Evolutionary conservation across 2,329 filamentous ascomycete genomes (phyloP), one percentile per base, ranked within the genome.

Genomic region (Fusarium sororula): DNA sequence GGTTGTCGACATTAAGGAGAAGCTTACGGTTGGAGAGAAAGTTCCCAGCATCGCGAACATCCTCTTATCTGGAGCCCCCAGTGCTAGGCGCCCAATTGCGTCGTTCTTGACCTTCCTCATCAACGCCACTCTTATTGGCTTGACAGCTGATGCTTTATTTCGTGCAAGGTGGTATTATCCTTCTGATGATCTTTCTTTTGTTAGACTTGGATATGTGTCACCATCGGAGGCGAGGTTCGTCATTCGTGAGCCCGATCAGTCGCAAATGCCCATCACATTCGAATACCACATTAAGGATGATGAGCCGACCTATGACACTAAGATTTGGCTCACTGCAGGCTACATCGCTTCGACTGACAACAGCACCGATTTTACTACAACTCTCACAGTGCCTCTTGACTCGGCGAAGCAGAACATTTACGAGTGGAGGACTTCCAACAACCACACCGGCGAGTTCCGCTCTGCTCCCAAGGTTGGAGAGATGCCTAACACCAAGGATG

Each of bases 161-260:
- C 90, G 93, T 26, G 92, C 93, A 5, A 90, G 90, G 17, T 81
- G 92, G 67, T 88, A 92, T 39, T 88, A 97, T 81, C 90, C 92
- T 8, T 90, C 87, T 32, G 85, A 93, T 35, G 91, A 97, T 73
- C 85, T 98, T 17, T 94, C 95, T 0, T 97, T 99, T 81, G 93
- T 94, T 45, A 90, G 96, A 14, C 85, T 98, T 22, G 96, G 96
- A 32, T 96, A 96, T 80, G 92, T 98, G 35, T 97, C 95, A 9
- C 89, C 93, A 24, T 89, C 87, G 0, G 92, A 92, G 63, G 96
- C 95, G 28, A 95, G 91, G 69, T 87, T 99, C 44, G 84, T 99
- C 35, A 87, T 99, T 53, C 90, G 96, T 65, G 96, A 98, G 81
- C 94, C 96, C 2, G 90, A 97, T 75, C 86, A 90, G 58, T 81